Evolutionary conservation across 2,329 filamentous ascomycete species (phyloP), one percentile per base, ranked within the genome.

Genomic region (Amphichorda felina): DNA sequence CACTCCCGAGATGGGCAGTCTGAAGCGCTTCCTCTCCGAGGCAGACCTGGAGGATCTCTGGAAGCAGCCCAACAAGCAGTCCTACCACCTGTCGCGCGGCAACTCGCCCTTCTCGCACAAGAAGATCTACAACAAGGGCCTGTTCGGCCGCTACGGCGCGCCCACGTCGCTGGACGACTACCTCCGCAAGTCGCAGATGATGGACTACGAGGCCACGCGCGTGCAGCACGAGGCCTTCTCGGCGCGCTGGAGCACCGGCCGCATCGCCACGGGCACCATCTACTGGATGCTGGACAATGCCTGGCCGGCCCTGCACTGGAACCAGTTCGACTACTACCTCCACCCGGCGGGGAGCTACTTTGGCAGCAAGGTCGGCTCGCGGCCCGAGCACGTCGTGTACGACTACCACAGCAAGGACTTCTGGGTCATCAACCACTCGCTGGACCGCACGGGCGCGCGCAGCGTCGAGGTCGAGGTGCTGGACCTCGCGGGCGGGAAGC

Each of bases 201-300:
- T 68, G 54, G 75, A 80, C 47, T 80, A 77, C 43, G 75, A 81
- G 51, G 73, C 73, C 2, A 77, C 70, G 1, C 59, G 73, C 2
- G 60, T 72, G 0, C 58, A 78, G 43, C 75, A 72, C 37, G 75
- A 80, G 46, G 72, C 56, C 0, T 79, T 68, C 45, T 57, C 64
- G 0, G 56, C 66, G 3, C 55, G 60, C 1, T 75, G 72, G 63
- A 68, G 49, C 40, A 59, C 58, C 1, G 49, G 55, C 1, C 56
- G 67, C 3, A 68, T 72, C 0, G 72, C 74, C 0, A 79, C 74
- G 0, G 75, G 75, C 0, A 33, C 72, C 33, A 68, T 80, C 13
- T 80, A 80, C 54, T 80, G 75, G 75, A 79, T 80, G 75, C 50
- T 79, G 36, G 78, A 77, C 43, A 68, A 68, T 31, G 75, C 75